Evolutionary conservation across 176 grass and related monocot genomes (phyloP).

Genomic region (Musa beccarii): DNA sequence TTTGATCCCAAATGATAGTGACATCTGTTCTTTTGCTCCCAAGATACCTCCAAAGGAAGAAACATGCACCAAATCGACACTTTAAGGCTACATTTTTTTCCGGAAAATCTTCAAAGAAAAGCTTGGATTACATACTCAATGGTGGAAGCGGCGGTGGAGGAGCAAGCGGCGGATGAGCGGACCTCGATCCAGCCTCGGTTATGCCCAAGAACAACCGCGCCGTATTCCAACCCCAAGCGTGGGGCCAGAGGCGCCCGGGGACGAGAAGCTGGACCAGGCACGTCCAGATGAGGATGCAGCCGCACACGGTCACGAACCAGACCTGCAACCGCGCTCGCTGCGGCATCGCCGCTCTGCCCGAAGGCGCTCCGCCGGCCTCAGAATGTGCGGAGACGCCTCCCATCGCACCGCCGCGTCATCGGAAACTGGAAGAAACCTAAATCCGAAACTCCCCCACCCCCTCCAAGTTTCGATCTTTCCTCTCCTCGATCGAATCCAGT

Average conservation of each 20-base stretch:
- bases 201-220: constrained; percentile 2
- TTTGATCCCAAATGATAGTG: not conserved
- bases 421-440: not conserved
- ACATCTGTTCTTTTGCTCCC: not conserved
- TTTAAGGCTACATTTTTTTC: not conserved
- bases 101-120: not conserved
- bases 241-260: constrained; percentile 40
- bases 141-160: not conserved
- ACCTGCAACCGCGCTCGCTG: constrained; percentile 47
- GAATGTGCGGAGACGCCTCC: not conserved
- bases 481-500: not conserved
- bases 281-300: constrained; percentile 57
- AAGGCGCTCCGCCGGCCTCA: not conserved
- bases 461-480: constrained; percentile 2
- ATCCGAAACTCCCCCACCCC: not conserved
- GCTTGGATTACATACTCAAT: not conserved
- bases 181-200: no score
- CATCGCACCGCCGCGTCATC: not conserved
- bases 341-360: not conserved
- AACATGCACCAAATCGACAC: not conserved
- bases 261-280: constrained; percentile 56
- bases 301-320: constrained; percentile 53
- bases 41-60: not conserved
- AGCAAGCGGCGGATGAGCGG: not conserved
- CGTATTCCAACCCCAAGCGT: constrained; percentile 7